phyloP scores from a whole-genome alignment of 192 early-diverging fungal genomes.

The Entomortierella lignicola region DNA sequence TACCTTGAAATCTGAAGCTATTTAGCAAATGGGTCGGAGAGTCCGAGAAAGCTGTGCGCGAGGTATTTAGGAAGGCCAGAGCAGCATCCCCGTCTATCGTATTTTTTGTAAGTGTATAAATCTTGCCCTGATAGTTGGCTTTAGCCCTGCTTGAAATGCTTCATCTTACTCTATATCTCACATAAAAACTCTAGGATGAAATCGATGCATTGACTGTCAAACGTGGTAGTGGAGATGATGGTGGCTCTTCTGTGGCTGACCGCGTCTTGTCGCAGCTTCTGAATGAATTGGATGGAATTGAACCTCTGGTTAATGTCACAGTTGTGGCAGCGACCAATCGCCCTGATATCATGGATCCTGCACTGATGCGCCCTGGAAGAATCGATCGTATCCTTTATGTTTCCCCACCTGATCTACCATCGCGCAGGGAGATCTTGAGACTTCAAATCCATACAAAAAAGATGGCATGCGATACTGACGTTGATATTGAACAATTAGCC shows the following conservation, averaged over 20 bases:
- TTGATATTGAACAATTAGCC: slow-evolving; percentile 77
- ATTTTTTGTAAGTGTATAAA: slow-evolving; percentile 84
- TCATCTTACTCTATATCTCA: neutral
- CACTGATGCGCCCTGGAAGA: slow-evolving; percentile 91
- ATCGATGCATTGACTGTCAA: slow-evolving; percentile 95
- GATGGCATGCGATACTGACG: slow-evolving; percentile 78
- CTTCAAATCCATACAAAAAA: slow-evolving; percentile 70
- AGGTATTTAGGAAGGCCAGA: slow-evolving; percentile 95
- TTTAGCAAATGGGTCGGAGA: slow-evolving; percentile 99
- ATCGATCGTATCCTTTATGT: slow-evolving; percentile 97
- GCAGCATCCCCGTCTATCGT: slow-evolving; percentile 95
- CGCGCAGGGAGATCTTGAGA: slow-evolving; percentile 84
- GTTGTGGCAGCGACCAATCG: slow-evolving; percentile 98
- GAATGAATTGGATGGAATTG: slow-evolving; percentile 96
- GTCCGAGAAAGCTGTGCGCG: slow-evolving; percentile 94
- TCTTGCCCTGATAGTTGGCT: no score
- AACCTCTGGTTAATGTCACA: slow-evolving; percentile 94
- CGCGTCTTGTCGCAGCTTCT: slow-evolving; percentile 95
- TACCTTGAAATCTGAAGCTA: slow-evolving; percentile 59
- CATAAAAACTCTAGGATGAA: slow-evolving; percentile 76
- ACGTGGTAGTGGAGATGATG: slow-evolving; percentile 72
- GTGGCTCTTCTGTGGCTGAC: slow-evolving; percentile 87
- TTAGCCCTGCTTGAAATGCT: no score
- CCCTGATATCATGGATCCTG: slow-evolving; percentile 96
- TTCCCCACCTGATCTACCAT: slow-evolving; percentile 82